Conservation (phyloP, 352 stramenopile species). For the Globisporangium paroecandrum region DNA sequence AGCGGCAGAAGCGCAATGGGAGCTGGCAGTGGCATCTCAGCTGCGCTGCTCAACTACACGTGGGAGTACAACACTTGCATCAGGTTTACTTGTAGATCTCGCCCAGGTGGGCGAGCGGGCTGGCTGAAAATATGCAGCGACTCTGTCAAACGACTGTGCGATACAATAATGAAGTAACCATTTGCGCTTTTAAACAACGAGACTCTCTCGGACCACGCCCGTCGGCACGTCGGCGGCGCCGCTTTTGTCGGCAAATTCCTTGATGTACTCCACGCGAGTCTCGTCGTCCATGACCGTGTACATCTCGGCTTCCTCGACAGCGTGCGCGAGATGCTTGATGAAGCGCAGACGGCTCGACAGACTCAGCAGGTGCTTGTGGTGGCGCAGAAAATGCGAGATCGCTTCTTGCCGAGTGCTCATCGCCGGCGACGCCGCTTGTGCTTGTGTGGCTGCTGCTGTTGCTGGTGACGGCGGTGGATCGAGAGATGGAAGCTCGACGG, state of each 20-base stretch:
- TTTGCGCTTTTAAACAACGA: conserved; percentile 2
- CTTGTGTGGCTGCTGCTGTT: neutral
- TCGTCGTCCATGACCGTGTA: conserved; percentile 48
- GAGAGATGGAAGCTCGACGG: neutral
- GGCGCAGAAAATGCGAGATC: conserved; percentile 34
- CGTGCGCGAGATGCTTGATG: conserved; percentile 36
- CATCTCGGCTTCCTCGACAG: conserved; percentile 37
- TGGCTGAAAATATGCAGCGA: neutral
- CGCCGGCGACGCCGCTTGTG: conserved; percentile 10
- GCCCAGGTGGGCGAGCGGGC: neutral
- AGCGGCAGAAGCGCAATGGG: neutral
- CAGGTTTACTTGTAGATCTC: neutral
- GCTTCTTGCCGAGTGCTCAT: conserved; percentile 30
- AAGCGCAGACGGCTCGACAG: conserved; percentile 28
- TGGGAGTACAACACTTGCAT: neutral
- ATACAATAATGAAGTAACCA: neutral
- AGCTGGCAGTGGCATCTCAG: neutral
- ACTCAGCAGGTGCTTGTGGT: conserved; percentile 38
- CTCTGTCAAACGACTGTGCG: neutral
- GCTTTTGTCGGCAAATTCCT: conserved; percentile 27
- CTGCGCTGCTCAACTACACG: neutral
- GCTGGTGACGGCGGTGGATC: neutral
- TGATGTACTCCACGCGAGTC: conserved; percentile 44
- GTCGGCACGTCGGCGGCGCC: neutral
- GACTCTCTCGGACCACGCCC: neutral